These are phyloP conservation scores for Chernovozyma aurita DNA, from an alignment of 1,139 yeast species.

Conservation along the genomic window DNA sequence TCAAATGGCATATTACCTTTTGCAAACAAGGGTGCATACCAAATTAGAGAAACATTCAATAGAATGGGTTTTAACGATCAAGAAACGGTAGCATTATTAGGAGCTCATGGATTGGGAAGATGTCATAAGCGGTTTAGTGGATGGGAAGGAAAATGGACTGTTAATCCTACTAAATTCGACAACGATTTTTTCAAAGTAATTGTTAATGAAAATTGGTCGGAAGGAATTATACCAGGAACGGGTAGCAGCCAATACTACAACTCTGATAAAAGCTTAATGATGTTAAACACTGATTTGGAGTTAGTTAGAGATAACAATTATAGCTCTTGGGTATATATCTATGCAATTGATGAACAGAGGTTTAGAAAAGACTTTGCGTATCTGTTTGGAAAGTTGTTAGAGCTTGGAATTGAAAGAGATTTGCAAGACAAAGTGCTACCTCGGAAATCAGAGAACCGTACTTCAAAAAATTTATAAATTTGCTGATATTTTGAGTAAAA, in stretches of 20 bases:
- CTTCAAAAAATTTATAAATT: conserved; percentile 7
- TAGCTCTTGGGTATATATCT: conserved; percentile 46
- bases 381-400: conserved; percentile 53
- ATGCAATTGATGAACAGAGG: conserved; percentile 48
- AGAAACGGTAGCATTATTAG: conserved; percentile 60
- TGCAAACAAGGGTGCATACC: conserved; percentile 49
- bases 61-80: conserved; percentile 62
- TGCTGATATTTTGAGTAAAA: conserved; percentile 2
- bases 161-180: conserved; percentile 28
- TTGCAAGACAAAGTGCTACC: conserved; percentile 11
- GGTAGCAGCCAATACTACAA: conserved; percentile 36
- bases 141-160: conserved; percentile 43
- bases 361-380: conserved; percentile 51
- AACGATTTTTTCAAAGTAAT: conserved; percentile 33
- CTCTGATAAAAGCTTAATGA: conserved; percentile 46
- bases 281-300: conserved; percentile 63
- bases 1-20: conserved; percentile 61
- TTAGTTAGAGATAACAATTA: conserved; percentile 47
- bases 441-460: too few species aligned
- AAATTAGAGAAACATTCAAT: conserved; percentile 48
- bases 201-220: conserved; percentile 27
- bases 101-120: conserved; percentile 65
- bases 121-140: conserved; percentile 52
- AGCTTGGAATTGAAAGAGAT: conserved; percentile 44
- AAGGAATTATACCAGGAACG: conserved; percentile 35